Evolutionary conservation across 495 filamentous ascomycete genomes (phyloP).

Genomic region (Lepidopterella palustris): DNA sequence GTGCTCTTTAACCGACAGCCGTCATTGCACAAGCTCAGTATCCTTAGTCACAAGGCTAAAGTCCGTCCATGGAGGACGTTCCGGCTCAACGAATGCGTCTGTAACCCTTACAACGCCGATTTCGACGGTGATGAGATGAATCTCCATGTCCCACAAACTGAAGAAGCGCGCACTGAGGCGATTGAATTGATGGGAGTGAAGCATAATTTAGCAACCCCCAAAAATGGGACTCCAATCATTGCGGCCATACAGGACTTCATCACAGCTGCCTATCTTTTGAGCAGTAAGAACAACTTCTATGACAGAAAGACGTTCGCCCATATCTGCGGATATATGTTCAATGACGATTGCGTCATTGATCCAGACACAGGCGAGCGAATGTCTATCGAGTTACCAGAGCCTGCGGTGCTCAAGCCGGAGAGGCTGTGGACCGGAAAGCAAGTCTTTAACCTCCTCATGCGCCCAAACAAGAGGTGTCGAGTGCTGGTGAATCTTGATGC

Average conservation of each 20-base stretch:
- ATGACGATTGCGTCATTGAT: slow-evolving; percentile 48
- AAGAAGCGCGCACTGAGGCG: slow-evolving; percentile 91
- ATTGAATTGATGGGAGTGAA: slow-evolving; percentile 98
- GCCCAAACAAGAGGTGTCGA: slow-evolving; percentile 70
- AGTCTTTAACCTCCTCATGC: slow-evolving; percentile 91
- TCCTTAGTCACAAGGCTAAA: slow-evolving; percentile 88
- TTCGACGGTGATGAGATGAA: slow-evolving; percentile 99
- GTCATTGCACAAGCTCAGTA: slow-evolving; percentile 95
- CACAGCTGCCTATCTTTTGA: slow-evolving; percentile 84
- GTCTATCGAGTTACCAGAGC: slow-evolving; percentile 78
- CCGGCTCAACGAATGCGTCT: slow-evolving; percentile 95
- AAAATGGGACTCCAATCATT: slow-evolving; percentile 98
- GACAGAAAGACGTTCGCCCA: slow-evolving; percentile 79
- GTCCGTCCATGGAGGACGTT: slow-evolving; percentile 95
- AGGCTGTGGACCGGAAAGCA: slow-evolving; percentile 97
- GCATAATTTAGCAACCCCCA: slow-evolving; percentile 88
- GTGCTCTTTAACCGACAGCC: slow-evolving; percentile 98
- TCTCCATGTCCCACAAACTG: slow-evolving; percentile 93
- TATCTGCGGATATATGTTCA: slow-evolving; percentile 89
- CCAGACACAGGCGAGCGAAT: slow-evolving; percentile 37
- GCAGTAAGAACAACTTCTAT: slow-evolving; percentile 88
- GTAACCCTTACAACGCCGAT: slow-evolving; percentile 97
- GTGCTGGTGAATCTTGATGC: slow-evolving; percentile 90
- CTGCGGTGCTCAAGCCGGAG: slow-evolving; percentile 76
- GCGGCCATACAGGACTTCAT: slow-evolving; percentile 98